Evolutionary conservation across 2,329 filamentous ascomycete species (phyloP).

Genomic region (Talaromyces sp.): DNA sequence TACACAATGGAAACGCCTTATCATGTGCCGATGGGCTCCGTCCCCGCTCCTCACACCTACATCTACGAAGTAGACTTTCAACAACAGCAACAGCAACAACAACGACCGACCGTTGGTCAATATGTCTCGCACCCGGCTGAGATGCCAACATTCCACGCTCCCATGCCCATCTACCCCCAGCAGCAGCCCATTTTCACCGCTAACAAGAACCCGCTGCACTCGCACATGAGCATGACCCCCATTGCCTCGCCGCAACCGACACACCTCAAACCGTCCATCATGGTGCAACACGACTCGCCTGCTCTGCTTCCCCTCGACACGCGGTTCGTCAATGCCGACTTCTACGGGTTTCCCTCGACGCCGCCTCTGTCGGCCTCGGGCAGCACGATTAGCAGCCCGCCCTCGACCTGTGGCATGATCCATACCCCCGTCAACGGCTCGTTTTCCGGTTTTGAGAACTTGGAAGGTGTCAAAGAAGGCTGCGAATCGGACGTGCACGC

Average conservation of each 20-base stretch:
- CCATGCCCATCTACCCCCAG: slow-evolving; percentile 29
- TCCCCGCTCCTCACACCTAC: slow-evolving; percentile 70
- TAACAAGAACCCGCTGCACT: slow-evolving; percentile 10
- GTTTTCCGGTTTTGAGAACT: slow-evolving; percentile 67
- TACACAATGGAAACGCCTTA: slow-evolving; percentile 62
- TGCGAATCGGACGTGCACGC: slow-evolving; percentile 66
- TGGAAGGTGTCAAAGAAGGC: slow-evolving; percentile 64
- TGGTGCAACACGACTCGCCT: slow-evolving; percentile 56
- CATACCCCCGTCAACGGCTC: slow-evolving; percentile 78
- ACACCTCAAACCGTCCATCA: slow-evolving; percentile 70
- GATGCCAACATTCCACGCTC: slow-evolving; percentile 41
- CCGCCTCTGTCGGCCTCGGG: slow-evolving; percentile 81
- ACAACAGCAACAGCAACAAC: slow-evolving; percentile 62
- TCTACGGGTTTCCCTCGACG: slow-evolving; percentile 74
- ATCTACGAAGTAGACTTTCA: slow-evolving; percentile 79
- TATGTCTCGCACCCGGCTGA: slow-evolving; percentile 52
- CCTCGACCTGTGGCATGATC: slow-evolving; percentile 67
- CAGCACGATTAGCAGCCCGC: slow-evolving; percentile 81
- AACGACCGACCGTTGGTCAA: slow-evolving; percentile 60
- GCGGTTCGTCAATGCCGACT: slow-evolving; percentile 60
- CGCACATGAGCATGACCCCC: slow-evolving; percentile 53
- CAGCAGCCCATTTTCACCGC: slow-evolving; percentile 18
- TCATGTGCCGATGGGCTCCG: slow-evolving; percentile 44
- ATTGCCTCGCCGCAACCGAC: slow-evolving; percentile 70
- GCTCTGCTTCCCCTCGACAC: slow-evolving; percentile 65